Conservation (phyloP, 139 green algal species). For the Asterochloris sp. region DNA sequence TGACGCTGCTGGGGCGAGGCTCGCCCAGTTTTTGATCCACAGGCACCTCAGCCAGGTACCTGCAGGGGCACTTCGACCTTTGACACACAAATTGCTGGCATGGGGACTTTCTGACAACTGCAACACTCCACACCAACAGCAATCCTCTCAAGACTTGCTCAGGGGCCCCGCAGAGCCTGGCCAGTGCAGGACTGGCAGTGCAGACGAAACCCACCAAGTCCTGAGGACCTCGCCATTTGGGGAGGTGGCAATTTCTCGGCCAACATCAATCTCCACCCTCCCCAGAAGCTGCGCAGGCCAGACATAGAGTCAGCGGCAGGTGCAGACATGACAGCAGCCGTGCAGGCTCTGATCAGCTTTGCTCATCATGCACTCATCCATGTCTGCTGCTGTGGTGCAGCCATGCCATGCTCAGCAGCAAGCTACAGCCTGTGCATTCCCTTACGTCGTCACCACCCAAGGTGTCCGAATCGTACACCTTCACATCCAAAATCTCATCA, state of each 20-base stretch:
- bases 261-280: slow-evolving; percentile 33
- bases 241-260: slow-evolving; percentile 15
- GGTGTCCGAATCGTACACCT: slow-evolving; percentile 41
- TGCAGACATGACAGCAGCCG: too few relatives aligned
- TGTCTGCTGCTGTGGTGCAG: too few relatives aligned
- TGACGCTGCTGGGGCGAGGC: slow-evolving; percentile 5
- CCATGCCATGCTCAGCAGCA: too few relatives aligned
- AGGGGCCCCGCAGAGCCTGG: neutral
- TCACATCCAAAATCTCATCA: slow-evolving; percentile 27
- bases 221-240: slow-evolving; percentile 33
- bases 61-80: neutral
- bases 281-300: slow-evolving; percentile 17
- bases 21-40: neutral
- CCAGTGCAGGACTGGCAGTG: slow-evolving; percentile 14
- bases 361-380: too few relatives aligned
- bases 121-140: too few relatives aligned
- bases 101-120: too few relatives aligned
- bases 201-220: slow-evolving; percentile 12
- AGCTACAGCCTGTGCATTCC: too few relatives aligned
- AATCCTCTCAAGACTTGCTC: too few relatives aligned
- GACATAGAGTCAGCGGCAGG: too few relatives aligned
- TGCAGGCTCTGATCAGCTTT: too few relatives aligned
- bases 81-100: neutral
- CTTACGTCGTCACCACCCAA: slow-evolving; percentile 21
- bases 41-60: neutral